phyloP scores from a whole-genome alignment of 2,329 filamentous ascomycete species.

The Chrysoporthe cubensis region DNA sequence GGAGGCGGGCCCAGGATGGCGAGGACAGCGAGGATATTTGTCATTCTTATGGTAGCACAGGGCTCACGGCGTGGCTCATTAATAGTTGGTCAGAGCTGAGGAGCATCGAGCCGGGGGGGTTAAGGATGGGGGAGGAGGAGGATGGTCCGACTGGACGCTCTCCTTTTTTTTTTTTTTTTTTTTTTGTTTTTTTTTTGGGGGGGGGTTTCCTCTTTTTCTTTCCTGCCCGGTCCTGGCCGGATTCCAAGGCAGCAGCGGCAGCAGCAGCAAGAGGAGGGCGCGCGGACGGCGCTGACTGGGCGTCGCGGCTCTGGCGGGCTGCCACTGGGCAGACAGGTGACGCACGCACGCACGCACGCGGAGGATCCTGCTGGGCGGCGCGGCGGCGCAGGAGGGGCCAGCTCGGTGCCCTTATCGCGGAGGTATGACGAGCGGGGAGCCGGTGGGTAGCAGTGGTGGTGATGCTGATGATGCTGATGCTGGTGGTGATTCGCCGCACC shows the following conservation, averaged over 20 bases:
- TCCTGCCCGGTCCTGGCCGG: slow-evolving; percentile 6
- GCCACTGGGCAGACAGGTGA: slow-evolving; percentile 23
- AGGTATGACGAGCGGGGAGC: slow-evolving; percentile 27
- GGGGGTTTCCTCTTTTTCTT: slow-evolving; percentile 1
- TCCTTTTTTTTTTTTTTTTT: not conserved
- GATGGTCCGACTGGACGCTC: slow-evolving; percentile 21
- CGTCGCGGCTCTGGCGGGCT: slow-evolving; percentile 6
- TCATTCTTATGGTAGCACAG: slow-evolving; percentile 27
- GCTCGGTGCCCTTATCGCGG: not conserved
- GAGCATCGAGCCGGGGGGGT: slow-evolving; percentile 17
- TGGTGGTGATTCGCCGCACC: slow-evolving; percentile 20
- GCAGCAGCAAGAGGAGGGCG: not conserved
- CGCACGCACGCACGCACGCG: slow-evolving; percentile 3
- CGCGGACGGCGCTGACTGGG: slow-evolving; percentile 7
- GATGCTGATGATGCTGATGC: not conserved
- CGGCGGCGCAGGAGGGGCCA: slow-evolving; percentile 18
- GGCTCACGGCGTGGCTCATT: slow-evolving; percentile 23
- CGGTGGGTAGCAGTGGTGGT: slow-evolving; percentile 20
- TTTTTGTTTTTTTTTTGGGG: not conserved
- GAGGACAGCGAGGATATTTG: slow-evolving; percentile 14
- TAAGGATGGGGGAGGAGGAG: not conserved
- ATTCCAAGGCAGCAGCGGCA: not conserved
- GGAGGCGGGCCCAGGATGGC: slow-evolving; percentile 11
- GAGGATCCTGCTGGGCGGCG: slow-evolving; percentile 8
- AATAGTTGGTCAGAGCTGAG: slow-evolving; percentile 26